Base-by-base conservation (phyloP, 805 yeast genomes). In the Cyberlindnera xishuangbannaensis region DNA sequence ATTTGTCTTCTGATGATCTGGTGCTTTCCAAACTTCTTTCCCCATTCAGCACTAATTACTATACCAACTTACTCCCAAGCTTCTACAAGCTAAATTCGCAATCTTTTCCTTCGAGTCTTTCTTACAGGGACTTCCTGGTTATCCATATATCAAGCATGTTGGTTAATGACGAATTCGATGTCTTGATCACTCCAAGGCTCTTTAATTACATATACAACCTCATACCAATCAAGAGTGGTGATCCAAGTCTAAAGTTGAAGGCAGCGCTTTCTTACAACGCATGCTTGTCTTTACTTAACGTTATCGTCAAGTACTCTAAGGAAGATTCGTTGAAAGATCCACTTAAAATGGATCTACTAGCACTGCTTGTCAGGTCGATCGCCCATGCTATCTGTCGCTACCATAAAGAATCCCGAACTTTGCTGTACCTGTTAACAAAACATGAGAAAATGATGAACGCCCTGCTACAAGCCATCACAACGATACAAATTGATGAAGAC, bases 81-180 rank as follows among this genome's bases (percentile, higher is more conserved):
- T 61, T 60, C 27, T 75, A 67, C 54, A 71, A 68, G 44, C 45
- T 66, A n/a, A 53, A 55, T 41, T 38, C 50, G 44, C 44, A 62
- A 53, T 31, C 49, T 42, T 36, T 73, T 62, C 36, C 53, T n/a
- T 40, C 43, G 4, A 53, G 54, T 15, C 47, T 66, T 8, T 76
- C 85, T 1, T 70, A 75, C 34, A 57, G 90, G 40, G 94, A 83
- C 53, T 79, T 78, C 36, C 34, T 77, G 7, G 62, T 80, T 0
- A 61, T 68, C 6, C 83, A 78, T 30, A 50, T 75, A 6, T 67
- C 76, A 28, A 58, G 59, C 16, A 46, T 71, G 22, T 44, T 76
- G 6, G 42, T 52, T 14, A 35, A 55, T 18, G 65, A 66, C 40
- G 49, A 59, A 21, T 48, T 50, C 30, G 60, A 59, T 32, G 39